Conservation (phyloP, 2,329 filamentous ascomycete species). For the Ceratocystis cubensis region DNA sequence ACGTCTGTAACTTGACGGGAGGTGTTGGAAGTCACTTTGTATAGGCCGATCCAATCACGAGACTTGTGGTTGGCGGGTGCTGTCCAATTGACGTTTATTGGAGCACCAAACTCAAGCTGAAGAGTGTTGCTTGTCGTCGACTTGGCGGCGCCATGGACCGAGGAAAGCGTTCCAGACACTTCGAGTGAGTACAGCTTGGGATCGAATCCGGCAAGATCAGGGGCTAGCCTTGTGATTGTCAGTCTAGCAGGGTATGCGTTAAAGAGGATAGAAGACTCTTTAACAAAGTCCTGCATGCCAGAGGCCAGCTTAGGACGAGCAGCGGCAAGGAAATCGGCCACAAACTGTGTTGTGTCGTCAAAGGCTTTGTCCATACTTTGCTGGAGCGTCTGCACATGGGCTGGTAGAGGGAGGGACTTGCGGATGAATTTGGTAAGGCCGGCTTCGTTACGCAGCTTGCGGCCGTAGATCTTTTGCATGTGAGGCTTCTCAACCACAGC, state of each 20-base stretch:
- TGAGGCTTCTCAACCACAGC: conserved; percentile 90
- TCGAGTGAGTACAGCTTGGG: conserved; percentile 67
- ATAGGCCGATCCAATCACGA: conserved; percentile 90
- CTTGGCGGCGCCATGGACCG: conserved; percentile 28
- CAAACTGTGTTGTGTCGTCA: conserved; percentile 73
- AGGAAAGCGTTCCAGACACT: conserved; percentile 51
- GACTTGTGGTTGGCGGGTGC: conserved; percentile 78
- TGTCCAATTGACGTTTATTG: conserved; percentile 80
- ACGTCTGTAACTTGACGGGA: conserved; percentile 75
- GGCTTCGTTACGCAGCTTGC: conserved; percentile 69
- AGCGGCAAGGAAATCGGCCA: conserved; percentile 79
- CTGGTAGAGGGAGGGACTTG: conserved; percentile 65
- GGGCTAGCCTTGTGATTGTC: conserved; percentile 65
- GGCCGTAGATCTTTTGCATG: conserved; percentile 95
- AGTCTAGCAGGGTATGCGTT: conserved; percentile 79
- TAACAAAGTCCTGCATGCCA: conserved; percentile 74
- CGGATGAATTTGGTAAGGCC: conserved; percentile 86
- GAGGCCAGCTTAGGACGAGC: conserved; percentile 76
- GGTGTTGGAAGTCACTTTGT: conserved; percentile 88
- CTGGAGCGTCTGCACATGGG: conserved; percentile 59
- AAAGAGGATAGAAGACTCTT: conserved; percentile 77
- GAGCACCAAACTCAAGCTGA: conserved; percentile 76
- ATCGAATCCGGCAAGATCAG: conserved; percentile 68
- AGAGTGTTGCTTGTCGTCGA: conserved; percentile 48
- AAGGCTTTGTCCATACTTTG: conserved; percentile 78